These are phyloP conservation scores for Starmerella powellii DNA, from an alignment of 805 yeast genomes.

Conservation along the genomic window DNA sequence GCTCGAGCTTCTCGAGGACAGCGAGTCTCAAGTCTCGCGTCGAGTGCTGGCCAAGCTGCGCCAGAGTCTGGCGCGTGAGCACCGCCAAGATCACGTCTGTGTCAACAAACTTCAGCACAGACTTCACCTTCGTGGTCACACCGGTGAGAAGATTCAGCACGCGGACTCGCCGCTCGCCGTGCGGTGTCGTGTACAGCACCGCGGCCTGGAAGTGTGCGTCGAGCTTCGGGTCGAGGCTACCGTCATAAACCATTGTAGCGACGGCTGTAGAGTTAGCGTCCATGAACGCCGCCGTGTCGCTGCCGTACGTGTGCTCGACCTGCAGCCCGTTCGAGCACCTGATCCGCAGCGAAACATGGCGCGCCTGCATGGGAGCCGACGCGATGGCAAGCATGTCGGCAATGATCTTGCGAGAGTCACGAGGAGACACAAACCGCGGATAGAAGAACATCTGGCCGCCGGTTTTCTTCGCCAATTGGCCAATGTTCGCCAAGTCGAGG, in stretches of 20 bases:
- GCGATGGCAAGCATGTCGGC: conserved; percentile 33
- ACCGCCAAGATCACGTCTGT: conserved; percentile 52
- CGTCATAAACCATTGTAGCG: conserved; percentile 65
- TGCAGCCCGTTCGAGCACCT: conserved; percentile 84
- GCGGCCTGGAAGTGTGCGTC: conserved; percentile 92
- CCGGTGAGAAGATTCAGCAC: conserved; percentile 77
- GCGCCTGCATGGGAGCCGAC: conserved; percentile 41
- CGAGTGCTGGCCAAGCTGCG: conserved; percentile 26
- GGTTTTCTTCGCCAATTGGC: conserved; percentile 47
- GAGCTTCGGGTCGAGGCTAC: conserved; percentile 47
- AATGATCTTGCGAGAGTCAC: conserved; percentile 57
- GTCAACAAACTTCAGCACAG: conserved; percentile 68
- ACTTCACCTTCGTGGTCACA: conserved; percentile 59
- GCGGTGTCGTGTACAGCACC: conserved; percentile 49
- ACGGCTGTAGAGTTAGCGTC: conserved; percentile 53
- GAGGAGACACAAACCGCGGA: conserved; percentile 50
- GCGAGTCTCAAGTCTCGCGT: conserved; percentile 35
- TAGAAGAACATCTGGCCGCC: conserved; percentile 62
- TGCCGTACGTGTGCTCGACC: conserved; percentile 30
- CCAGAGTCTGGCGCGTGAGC: conserved; percentile 40
- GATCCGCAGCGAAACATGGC: conserved; percentile 69
- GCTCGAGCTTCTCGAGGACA: conserved; percentile 42
- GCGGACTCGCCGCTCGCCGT: conserved; percentile 72
- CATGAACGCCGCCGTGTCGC: conserved; percentile 37
- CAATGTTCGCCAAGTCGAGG: conserved; percentile 66